phyloP scores from a whole-genome alignment of 148 eudicot species.

The Rhododendron williamsianum region DNA sequence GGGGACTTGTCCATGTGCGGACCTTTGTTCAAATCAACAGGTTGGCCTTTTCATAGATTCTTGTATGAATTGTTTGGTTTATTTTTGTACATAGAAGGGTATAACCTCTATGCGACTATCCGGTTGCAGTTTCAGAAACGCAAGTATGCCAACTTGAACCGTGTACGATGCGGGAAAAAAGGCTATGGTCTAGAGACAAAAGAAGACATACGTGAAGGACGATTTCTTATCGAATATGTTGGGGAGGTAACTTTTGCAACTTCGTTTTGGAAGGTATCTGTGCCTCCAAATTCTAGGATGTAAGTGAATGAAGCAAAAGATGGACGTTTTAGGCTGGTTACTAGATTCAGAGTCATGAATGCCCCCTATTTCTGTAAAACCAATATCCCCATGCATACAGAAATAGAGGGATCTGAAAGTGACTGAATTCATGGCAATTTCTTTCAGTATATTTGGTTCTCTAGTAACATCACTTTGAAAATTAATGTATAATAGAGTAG shows the following conservation, averaged over 20 bases:
- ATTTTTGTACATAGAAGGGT: slow-evolving; percentile 5
- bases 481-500: neutral
- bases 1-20: slow-evolving; percentile 96
- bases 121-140: slow-evolving; percentile 76
- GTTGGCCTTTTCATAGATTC: slow-evolving; percentile 22
- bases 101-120: neutral
- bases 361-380: neutral
- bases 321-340: neutral
- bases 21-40: slow-evolving; percentile 90
- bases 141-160: slow-evolving; percentile 66
- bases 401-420: neutral
- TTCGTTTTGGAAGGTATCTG: neutral
- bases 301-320: neutral
- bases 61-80: neutral
- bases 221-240: slow-evolving; percentile 92
- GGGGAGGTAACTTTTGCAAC: slow-evolving; percentile 68
- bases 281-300: neutral
- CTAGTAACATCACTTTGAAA: neutral
- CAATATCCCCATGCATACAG: neutral
- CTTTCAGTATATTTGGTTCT: neutral
- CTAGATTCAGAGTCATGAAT: slow-evolving; percentile 1
- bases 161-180: slow-evolving; percentile 80
- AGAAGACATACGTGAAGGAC: slow-evolving; percentile 66
- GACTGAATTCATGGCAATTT: neutral
- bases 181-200: slow-evolving; percentile 82